Conservation (phyloP, 2,329 filamentous ascomycete genomes). For the Talaromyces amestolkiae region DNA sequence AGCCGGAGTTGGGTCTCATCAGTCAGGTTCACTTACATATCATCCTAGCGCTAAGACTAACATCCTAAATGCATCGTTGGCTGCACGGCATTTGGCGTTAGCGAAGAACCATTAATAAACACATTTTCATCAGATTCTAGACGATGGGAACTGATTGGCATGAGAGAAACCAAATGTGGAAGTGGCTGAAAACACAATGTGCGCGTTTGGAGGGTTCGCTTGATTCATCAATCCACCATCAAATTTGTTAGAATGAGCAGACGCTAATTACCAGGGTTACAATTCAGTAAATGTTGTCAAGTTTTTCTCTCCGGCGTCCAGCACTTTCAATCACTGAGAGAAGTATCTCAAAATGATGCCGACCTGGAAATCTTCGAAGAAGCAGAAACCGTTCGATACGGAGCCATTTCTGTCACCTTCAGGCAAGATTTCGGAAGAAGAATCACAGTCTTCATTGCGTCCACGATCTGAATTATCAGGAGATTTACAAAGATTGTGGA, state of each 20-base stretch:
- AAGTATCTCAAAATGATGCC: neutral
- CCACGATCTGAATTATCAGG: neutral
- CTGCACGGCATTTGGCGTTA: neutral
- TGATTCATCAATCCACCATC: neutral
- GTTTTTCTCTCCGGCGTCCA: neutral
- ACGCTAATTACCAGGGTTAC: neutral
- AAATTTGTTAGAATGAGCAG: neutral
- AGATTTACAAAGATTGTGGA: neutral
- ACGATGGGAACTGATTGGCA: neutral
- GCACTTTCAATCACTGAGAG: neutral
- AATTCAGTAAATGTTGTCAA: neutral
- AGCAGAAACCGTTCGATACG: neutral
- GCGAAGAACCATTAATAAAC: neutral
- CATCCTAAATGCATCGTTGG: neutral
- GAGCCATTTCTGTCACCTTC: conserved; percentile 5
- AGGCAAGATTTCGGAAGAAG: neutral
- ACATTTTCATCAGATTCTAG: neutral
- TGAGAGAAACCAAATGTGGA: neutral
- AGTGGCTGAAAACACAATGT: neutral
- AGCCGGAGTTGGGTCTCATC: neutral
- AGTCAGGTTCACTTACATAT: neutral
- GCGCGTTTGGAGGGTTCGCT: neutral
- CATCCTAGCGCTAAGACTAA: neutral
- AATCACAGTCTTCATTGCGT: neutral
- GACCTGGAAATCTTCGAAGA: neutral